Evolutionary conservation across 371 early-diverging fungal genomes (phyloP), one percentile per base, ranked within the genome.

Genomic region (Blakeslea trispora): DNA sequence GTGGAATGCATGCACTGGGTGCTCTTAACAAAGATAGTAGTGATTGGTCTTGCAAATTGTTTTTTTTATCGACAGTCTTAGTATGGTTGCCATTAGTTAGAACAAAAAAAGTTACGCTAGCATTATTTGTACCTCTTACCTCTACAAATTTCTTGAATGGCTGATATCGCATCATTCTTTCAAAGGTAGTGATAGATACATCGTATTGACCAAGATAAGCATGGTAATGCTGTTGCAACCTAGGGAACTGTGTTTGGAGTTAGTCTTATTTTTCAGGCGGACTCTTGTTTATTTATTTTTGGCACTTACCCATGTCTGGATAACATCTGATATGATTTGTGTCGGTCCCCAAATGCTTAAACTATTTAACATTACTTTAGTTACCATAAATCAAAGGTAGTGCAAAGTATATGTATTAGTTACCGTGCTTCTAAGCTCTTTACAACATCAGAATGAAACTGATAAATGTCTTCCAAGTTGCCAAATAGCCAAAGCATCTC

Each of bases 341-440:
- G 75, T 75, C 22, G 79, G 79, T n/a, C 79, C 79, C 74, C 74
- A 79, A 53, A 75, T 74, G 37, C 56, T 61, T 21, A 77, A 55
- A 3, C 77, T 77, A 51, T 45, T 24, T 42, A 18, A 34, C 1
- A 28, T 28, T 28, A 28, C 28, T 28, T 28, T 5, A 28, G 28
- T 28, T 28, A 13, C 32, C 23, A 47, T 22, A 40, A 61, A 5
- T 22, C 19, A 43, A 28, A 43, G 17, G 31, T 41, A 1, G 7
- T n/a, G 40, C 23, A 41, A 40, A 9, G 3, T 19, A 19, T 4
- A 18, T 15, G 10, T 45, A 46, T 22, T 19, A 24, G 44, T 58
- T 66, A 79, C 79, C 79, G 63, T 55, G 71, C 64, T 14, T 72
- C 60, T 5, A 79, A 43, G 9, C 44, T 50, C 9, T 44, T 39